Percentiles rank a stretch among this genome's conserved stretches.
These are phyloP conservation scores for Trichothecium sympodiale DNA, from an alignment of 2,329 filamentous ascomycete species.

Conservation along the genomic window DNA sequence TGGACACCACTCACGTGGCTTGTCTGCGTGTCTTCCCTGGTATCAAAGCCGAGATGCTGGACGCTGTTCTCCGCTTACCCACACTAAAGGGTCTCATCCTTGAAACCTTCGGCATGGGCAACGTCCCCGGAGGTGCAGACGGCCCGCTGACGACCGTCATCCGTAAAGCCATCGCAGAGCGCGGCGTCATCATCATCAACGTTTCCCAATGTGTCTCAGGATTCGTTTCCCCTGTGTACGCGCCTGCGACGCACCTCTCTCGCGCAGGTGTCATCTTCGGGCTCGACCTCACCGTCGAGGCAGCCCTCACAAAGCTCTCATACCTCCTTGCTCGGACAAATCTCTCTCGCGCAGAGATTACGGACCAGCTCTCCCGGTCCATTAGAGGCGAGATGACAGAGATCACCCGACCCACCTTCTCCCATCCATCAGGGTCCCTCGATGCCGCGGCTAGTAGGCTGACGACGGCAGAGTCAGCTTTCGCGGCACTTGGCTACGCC, in stretches of 20 bases:
- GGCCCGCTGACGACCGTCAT: conserved; percentile 71
- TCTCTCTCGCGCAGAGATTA: conserved; percentile 54
- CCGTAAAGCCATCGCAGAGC: conserved; percentile 56
- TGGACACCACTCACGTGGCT: conserved; percentile 81
- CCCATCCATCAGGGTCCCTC: conserved; percentile 53
- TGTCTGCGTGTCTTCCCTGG: conserved; percentile 86
- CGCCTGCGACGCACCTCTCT: conserved; percentile 65
- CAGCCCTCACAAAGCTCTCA: conserved; percentile 80
- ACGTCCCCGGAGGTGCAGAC: conserved; percentile 73
- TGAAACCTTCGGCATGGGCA: conserved; percentile 89
- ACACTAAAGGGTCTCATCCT: conserved; percentile 71
- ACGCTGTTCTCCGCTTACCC: conserved; percentile 68
- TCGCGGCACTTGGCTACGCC: conserved; percentile 70
- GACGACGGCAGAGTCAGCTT: conserved; percentile 47
- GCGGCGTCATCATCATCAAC: conserved; percentile 80
- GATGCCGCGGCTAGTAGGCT: conserved; percentile 31
- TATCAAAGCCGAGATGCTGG: conserved; percentile 87
- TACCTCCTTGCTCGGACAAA: conserved; percentile 65
- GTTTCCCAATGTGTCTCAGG: conserved; percentile 80
- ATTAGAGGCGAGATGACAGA: conserved; percentile 82
- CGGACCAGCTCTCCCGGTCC: conserved; percentile 59
- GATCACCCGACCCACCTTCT: conserved; percentile 59
- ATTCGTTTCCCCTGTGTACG: conserved; percentile 69
- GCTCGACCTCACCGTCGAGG: conserved; percentile 80
- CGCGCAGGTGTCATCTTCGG: conserved; percentile 81